Evolutionary conservation across 2,329 filamentous ascomycete genomes (phyloP), one percentile per base, ranked within the genome.

Genomic region (Fusarium succisae): DNA sequence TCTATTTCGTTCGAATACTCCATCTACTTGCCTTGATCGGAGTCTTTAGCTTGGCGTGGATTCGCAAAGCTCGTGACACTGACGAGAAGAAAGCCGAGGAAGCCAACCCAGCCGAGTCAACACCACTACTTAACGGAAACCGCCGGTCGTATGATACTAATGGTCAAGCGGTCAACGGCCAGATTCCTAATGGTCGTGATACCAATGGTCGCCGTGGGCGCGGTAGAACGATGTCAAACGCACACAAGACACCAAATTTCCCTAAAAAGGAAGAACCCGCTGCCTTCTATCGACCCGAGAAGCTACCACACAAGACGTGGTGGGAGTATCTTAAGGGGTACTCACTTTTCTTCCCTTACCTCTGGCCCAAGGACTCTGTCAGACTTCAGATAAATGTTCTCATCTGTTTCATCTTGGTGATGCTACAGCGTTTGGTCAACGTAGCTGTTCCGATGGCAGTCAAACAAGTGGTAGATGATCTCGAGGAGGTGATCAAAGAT

Each of bases 311-410:
- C 76, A 94, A 93, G 76, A 96, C 92, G 59, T 99, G 96, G 96
- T 97, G 93, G 91, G 95, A 98, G 80, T 99, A 99, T 81, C 86
- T 98, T 69, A 91, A 92, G 73, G 95, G 96, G 51, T 99, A 98
- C 82, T 93, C 92, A 18, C 87, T 98, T 58, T 98, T 99, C 83
- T 97, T 98, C 81, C 96, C 95, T 0, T 99, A 98, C 80, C 90
- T 98, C 66, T 99, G 96, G 96, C 96, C 96, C 2, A 93, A 91
- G 78, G 96, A 96, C 79, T 91, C 94, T 43, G 48, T 80, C 10
- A 88, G 87, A 73, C 86, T 99, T 63, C 92, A 98, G 84, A 74
- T 94, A 30, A 88, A 95, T 62, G 94, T 98, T 26, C 81, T 97
- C 26, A 78, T 95, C 54, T 98, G 96, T 83, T 95, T 98, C 79